These are phyloP conservation scores for Gastrodia elata DNA, from an alignment of 106 monocot genomes.

Conservation along the genomic window DNA sequence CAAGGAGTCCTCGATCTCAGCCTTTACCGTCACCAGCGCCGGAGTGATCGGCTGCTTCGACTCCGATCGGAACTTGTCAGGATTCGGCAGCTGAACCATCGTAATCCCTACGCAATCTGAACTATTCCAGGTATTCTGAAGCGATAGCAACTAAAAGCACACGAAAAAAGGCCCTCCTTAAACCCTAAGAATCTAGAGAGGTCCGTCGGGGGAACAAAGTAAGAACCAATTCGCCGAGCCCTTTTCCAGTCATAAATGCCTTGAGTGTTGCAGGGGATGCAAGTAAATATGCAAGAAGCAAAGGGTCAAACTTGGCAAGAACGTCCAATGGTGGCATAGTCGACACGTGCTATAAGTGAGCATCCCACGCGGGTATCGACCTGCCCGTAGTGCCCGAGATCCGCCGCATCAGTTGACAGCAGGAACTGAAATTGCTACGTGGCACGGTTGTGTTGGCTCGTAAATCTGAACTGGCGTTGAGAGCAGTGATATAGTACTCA, in stretches of 20 bases:
- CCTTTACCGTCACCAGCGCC: slow-evolving; percentile 30
- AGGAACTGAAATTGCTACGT: background rate
- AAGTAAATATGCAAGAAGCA: background rate
- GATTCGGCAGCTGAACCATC: slow-evolving; percentile 52
- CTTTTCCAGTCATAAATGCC: background rate
- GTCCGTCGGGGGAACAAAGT: background rate
- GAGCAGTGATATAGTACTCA: no score
- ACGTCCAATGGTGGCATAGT: no score
- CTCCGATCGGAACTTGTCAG: slow-evolving; percentile 20
- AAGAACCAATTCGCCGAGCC: background rate
- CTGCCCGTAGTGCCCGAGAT: background rate
- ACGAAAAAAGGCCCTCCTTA: background rate
- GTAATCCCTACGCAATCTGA: background rate
- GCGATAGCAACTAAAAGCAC: background rate
- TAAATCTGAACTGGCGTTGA: background rate
- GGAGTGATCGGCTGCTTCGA: background rate
- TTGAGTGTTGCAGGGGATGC: background rate
- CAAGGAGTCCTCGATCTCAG: slow-evolving; percentile 50
- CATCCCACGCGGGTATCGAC: background rate
- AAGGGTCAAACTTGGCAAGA: no score
- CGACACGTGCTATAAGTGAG: background rate
- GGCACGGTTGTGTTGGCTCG: background rate
- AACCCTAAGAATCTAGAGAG: slow-evolving; percentile 4
- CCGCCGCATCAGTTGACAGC: background rate
- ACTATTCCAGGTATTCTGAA: background rate